A percentile compares a stretch with the other conserved stretches of the same genome.
Conservation (phyloP, 1,139 yeast species). For the Suhomyces wounanorum region DNA sequence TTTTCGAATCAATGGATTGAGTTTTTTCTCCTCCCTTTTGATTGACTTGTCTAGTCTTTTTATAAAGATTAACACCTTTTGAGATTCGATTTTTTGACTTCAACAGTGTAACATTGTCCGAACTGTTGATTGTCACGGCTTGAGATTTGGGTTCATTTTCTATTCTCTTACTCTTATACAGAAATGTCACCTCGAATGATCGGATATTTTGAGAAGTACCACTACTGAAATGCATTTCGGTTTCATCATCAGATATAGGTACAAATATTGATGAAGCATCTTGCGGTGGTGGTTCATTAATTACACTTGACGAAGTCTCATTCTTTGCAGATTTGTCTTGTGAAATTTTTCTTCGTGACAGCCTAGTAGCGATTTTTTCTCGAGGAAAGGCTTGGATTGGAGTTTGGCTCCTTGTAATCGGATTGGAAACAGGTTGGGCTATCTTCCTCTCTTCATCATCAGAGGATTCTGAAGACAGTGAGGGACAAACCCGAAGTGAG, state of each 20-base stretch:
- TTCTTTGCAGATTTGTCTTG: neutral
- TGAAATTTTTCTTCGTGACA: neutral
- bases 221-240: neutral
- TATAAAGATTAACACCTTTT: neutral
- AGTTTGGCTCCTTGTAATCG: neutral
- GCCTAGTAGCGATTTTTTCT: neutral
- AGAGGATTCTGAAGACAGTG: constrained; percentile 5
- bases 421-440: neutral
- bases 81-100: neutral
- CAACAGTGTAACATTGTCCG: neutral
- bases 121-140: neutral
- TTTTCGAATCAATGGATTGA: neutral
- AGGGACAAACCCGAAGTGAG: constrained; percentile 3
- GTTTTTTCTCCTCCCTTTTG: neutral
- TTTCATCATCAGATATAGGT: neutral
- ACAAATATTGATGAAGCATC: neutral
- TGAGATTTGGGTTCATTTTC: neutral
- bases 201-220: neutral
- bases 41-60: neutral
- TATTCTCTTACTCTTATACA: neutral
- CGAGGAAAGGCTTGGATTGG: neutral
- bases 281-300: neutral
- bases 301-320: neutral
- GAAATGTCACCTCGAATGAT: neutral
- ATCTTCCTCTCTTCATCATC: constrained; percentile 3